Evolutionary conservation across 202 grass and related monocot species (phyloP), one percentile per base, ranked within the genome.

Genomic region (Schoenoplectus tabernaemontani): DNA sequence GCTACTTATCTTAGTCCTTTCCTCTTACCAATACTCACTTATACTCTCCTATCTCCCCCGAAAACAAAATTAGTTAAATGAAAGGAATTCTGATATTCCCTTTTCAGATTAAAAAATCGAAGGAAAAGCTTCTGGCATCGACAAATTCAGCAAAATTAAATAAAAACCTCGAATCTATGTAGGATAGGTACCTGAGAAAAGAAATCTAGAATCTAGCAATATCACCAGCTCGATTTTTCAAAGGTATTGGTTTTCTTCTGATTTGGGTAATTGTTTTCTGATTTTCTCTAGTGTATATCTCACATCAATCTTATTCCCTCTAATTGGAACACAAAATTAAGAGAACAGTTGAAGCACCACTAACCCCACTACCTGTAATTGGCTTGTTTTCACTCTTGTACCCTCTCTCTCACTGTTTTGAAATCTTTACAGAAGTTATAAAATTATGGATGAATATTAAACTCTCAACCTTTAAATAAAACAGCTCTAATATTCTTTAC

Each of bases 281-380:
- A 62, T 64, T 30, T 16, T 12, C 58, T 30, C 42, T 62, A 0
- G 5, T n/a, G 1, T 56, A 4, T 24, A n/a, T 32, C 23, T 64
- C n/a, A n/a, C 12, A 65, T 51, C 44, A 44, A 30, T 22, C 57
- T 64, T 80, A 65, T 34, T 62, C 12, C 56, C 28, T 7, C 19
- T 64, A 11, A 41, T 80, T 15, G 26, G 24, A 80, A n/a, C 38
- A 51, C 59, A 80, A n/a, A 80, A 64, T 22, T 39, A 59, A 36
- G 34, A 47, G 50, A 78, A 62, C 36, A 63, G 76, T 47, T 48
- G 41, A 51, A 53, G 17, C 12, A 56, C 16, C 51, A 20, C 15
- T 56, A 48, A 80, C 42, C 59, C 46, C 77, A 79, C 77, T 64
- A 62, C 77, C 24, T 64, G 4, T 36, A 9, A 79, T 79, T 47